Percentiles rank a stretch among this genome's conserved stretches.
phyloP scores from a whole-genome alignment of 2,329 filamentous ascomycete genomes.

The Ramichloridium luteum region DNA sequence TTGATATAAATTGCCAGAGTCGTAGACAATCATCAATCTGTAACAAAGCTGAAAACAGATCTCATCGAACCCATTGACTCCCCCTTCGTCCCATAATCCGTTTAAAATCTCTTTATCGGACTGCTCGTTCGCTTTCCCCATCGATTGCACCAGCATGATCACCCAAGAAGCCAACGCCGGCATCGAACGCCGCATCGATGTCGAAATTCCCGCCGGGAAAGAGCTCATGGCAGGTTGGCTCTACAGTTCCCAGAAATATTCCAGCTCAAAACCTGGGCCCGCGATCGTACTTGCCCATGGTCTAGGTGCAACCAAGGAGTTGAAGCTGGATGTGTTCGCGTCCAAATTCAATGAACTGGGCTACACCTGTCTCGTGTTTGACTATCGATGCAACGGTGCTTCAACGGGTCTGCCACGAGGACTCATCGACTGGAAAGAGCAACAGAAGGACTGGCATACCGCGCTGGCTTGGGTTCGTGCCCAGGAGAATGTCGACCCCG shows the following conservation, averaged over 20 bases:
- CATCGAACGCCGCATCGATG: background rate
- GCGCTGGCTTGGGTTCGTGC: slow-evolving; percentile 29
- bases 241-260: background rate
- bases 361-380: slow-evolving; percentile 25
- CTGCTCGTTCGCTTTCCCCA: background rate
- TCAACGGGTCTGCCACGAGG: slow-evolving; percentile 25
- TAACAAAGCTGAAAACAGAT: too few species aligned
- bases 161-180: background rate
- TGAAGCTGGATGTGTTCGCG: slow-evolving; percentile 15
- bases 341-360: slow-evolving; percentile 11
- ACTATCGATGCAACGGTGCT: slow-evolving; percentile 25
- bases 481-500: slow-evolving; percentile 20
- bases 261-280: background rate
- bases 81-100: too few species aligned
- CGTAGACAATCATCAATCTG: too few species aligned
- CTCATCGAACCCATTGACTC: too few species aligned
- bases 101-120: too few species aligned
- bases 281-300: slow-evolving; percentile 9
- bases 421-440: slow-evolving; percentile 23
- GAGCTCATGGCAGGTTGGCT: background rate
- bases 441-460: slow-evolving; percentile 26
- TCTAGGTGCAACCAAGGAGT: slow-evolving; percentile 11
- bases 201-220: slow-evolving; percentile 1
- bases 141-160: background rate
- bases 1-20: too few species aligned